phyloP scores from a whole-genome alignment of 768 basidiomycete genomes.

The Pleurotus eryngii region DNA sequence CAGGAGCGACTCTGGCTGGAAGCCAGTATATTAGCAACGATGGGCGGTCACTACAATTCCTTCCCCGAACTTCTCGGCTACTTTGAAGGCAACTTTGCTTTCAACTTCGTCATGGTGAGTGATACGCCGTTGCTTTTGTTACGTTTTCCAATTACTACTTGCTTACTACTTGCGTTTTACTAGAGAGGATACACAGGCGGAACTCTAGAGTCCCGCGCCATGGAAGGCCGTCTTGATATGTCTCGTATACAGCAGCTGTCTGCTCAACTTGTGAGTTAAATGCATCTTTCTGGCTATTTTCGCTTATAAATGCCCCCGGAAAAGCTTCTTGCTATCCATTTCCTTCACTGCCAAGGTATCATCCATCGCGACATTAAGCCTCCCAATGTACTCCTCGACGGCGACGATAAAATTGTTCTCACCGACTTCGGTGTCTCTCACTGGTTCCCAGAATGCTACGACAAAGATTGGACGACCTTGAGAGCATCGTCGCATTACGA shows the following conservation, averaged over 20 bases:
- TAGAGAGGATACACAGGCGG: neutral
- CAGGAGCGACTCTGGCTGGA: too few relatives aligned
- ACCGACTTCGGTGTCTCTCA: constrained; percentile 9
- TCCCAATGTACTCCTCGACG: constrained; percentile 86
- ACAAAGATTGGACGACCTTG: neutral
- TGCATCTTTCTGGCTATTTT: neutral
- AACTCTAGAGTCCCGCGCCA: neutral
- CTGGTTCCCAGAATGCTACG: neutral
- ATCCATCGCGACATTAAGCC: constrained; percentile 99
- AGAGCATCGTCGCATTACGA: neutral
- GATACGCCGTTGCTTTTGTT: neutral
- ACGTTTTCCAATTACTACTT: neutral
- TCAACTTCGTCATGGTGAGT: neutral
- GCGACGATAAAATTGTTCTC: neutral
- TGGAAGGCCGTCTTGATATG: neutral
- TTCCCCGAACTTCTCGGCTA: neutral
- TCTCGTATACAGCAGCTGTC: neutral
- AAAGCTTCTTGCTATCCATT: constrained; percentile 3
- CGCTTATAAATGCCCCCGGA: neutral
- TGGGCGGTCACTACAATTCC: neutral
- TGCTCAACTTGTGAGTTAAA: neutral
- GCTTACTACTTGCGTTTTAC: neutral
- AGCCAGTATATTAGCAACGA: neutral
- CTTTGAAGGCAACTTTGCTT: neutral
- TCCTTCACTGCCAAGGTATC: constrained; percentile 32